Percentiles rank a stretch among this genome's conserved stretches.
phyloP scores from a whole-genome alignment of 164 flowering plant species.

The Buxus sempervirens region DNA sequence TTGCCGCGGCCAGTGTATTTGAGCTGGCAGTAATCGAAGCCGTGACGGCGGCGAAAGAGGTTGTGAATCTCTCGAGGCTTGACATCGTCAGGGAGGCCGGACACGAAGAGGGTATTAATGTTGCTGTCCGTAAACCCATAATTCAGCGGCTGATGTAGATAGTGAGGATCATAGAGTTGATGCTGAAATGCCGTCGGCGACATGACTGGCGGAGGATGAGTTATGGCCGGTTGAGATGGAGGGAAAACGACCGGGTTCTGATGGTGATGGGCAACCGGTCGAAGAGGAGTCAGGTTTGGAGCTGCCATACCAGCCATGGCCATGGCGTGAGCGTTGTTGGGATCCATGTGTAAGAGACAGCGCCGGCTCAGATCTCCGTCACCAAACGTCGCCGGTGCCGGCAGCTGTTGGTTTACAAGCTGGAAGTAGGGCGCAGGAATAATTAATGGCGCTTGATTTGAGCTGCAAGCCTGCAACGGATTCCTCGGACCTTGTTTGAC shows the following conservation, averaged over 20 bases:
- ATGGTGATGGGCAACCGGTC: not conserved
- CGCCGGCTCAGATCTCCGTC: no score
- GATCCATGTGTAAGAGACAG: not conserved
- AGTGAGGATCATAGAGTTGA: conserved; percentile 16
- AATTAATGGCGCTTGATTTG: no score
- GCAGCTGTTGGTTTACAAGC: no score
- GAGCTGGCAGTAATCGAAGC: conserved; percentile 83
- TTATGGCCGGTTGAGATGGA: conserved; percentile 9
- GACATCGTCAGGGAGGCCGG: conserved; percentile 89
- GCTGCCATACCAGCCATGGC: not conserved
- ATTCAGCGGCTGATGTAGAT: conserved; percentile 8
- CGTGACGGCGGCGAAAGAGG: conserved; percentile 83
- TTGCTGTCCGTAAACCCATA: conserved; percentile 13
- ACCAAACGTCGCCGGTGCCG: no score
- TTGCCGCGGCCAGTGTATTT: conserved; percentile 92
- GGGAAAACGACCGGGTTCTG: conserved; percentile 4
- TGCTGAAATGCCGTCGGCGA: conserved; percentile 10
- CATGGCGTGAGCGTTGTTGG: conserved; percentile 7
- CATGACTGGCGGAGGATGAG: conserved; percentile 1
- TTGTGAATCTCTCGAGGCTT: conserved; percentile 93
- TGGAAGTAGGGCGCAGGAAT: no score
- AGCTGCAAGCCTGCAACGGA: no score
- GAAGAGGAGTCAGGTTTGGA: not conserved
- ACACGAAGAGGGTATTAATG: conserved; percentile 75
- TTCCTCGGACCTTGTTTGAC: no score